Evolutionary conservation across 83 land plant genomes (phyloP), one percentile per base, ranked within the genome.

Genomic region (Picea mariana): DNA sequence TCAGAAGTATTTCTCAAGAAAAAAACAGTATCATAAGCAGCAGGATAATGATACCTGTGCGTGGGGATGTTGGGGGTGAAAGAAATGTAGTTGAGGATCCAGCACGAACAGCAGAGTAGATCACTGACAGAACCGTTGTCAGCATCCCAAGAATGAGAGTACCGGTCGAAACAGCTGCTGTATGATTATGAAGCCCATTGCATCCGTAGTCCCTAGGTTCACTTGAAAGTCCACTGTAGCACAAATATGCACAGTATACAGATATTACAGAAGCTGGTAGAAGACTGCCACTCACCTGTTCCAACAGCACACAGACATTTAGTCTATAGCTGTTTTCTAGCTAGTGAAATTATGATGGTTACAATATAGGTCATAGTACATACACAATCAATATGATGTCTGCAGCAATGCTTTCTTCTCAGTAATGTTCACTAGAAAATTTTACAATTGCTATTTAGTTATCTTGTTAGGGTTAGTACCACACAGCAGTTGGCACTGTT

Each of bases 201-300:
- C 99, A 97, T 47, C 59, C 94, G 86, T 97, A 97, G 78, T 83
- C 90, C 34, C 92, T 92, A 7, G 99, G 98, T 77, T 97, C 99
- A 75, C 97, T 95, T 58, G 98, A 91, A 77, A 97, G 91, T 62
- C 92, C 98, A 61, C 87, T 91, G 84, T 94, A 97, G 84, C 97
- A 92, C 44, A 97, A 71, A 64, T 92, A 97, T 16, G 88, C 80
- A 40, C 94, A 91, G 73, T 95, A 97, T 11, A 89, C 80, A 40
- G 95, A 91, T 81, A 94, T 92, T 49, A 97, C 94, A 13, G 98
- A 93, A 67, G 99, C 99, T 80, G 98, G 99, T 87, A 97, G 80
- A 49, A 97, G 98, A 79, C 99, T 97, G 71, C 98, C 99, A 82
- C 94, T 95, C 52, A 97, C 94, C 99, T 97, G 90, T 79, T 47